Conservation (phyloP, 2,329 filamentous ascomycete species). For the Alternaria panax region DNA sequence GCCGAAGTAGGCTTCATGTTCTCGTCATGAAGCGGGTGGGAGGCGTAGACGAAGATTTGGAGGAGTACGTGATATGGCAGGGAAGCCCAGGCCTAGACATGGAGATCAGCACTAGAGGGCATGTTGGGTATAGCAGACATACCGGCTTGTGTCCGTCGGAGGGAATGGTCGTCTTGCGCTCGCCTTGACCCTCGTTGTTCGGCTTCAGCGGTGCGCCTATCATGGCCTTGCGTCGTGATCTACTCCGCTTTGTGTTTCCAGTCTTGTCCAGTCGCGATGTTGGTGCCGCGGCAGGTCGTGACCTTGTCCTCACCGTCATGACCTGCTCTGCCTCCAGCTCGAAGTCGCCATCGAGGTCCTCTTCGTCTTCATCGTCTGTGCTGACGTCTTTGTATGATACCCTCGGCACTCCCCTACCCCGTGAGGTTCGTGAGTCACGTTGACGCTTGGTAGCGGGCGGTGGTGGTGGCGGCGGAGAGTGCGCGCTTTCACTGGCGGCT, state of each 20-base stretch:
- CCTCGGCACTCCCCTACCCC: constrained; percentile 23
- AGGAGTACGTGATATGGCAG: constrained; percentile 74
- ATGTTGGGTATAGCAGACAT: neutral
- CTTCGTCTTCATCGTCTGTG: constrained; percentile 29
- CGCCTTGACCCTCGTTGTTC: constrained; percentile 17
- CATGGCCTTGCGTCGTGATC: constrained; percentile 19
- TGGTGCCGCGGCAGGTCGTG: constrained; percentile 11
- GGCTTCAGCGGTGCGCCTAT: constrained; percentile 40
- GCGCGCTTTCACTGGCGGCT: constrained; percentile 19
- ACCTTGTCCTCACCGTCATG: constrained; percentile 17
- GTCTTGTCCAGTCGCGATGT: constrained; percentile 21
- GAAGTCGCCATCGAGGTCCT: constrained; percentile 38
- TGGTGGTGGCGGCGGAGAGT: constrained; percentile 8
- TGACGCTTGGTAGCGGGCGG: constrained; percentile 7
- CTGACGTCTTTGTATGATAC: constrained; percentile 46
- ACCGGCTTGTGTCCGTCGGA: constrained; percentile 37
- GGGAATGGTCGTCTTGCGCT: constrained; percentile 24
- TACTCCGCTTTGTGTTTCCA: constrained; percentile 10
- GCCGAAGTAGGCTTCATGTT: constrained; percentile 54
- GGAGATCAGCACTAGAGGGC: neutral
- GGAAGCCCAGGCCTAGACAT: constrained; percentile 40
- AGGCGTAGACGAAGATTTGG: constrained; percentile 73
- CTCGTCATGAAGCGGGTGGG: constrained; percentile 63
- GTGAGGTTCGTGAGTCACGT: constrained; percentile 8
- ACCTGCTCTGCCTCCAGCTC: constrained; percentile 27